Evolutionary conservation across 768 basidiomycete genomes (phyloP).

Genomic region (Roridomyces roridus): DNA sequence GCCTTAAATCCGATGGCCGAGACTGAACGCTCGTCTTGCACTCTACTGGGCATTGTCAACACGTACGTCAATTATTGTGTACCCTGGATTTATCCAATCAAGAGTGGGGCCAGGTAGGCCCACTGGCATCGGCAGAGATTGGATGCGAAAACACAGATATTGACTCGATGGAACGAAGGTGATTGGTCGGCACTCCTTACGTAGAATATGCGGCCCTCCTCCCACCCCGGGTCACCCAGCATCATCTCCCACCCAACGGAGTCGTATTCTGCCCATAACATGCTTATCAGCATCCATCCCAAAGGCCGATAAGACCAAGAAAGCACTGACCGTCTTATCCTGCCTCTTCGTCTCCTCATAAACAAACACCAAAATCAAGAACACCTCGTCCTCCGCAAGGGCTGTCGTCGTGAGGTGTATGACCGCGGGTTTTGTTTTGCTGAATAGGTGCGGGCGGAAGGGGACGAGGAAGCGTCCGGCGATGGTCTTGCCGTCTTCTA

Average conservation of each 20-base stretch:
- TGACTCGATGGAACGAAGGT: no score
- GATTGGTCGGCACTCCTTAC: no score
- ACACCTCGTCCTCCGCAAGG: slow-evolving; percentile 45
- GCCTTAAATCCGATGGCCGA: no score
- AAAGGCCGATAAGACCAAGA: not conserved
- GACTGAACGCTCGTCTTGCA: no score
- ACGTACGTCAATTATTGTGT: no score
- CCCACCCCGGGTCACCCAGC: no score
- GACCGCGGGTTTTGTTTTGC: slow-evolving; percentile 44
- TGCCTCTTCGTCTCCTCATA: slow-evolving; percentile 43
- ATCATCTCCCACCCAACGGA: not conserved
- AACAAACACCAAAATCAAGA: slow-evolving; percentile 42
- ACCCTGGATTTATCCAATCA: no score
- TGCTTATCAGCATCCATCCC: not conserved
- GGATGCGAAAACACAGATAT: no score
- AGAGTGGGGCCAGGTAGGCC: no score
- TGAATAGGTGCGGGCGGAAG: slow-evolving; percentile 54
- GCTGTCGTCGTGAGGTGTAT: slow-evolving; percentile 46
- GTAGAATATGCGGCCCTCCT: no score
- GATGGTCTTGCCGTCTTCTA: slow-evolving; percentile 15
- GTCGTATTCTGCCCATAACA: not conserved
- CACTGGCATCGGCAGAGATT: no score
- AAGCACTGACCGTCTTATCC: slow-evolving; percentile 39
- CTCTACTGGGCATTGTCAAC: no score
- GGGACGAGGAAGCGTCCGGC: slow-evolving; percentile 47